phyloP scores from a whole-genome alignment of 78 protist genomes.

The Creolimax fragrantissima region DNA sequence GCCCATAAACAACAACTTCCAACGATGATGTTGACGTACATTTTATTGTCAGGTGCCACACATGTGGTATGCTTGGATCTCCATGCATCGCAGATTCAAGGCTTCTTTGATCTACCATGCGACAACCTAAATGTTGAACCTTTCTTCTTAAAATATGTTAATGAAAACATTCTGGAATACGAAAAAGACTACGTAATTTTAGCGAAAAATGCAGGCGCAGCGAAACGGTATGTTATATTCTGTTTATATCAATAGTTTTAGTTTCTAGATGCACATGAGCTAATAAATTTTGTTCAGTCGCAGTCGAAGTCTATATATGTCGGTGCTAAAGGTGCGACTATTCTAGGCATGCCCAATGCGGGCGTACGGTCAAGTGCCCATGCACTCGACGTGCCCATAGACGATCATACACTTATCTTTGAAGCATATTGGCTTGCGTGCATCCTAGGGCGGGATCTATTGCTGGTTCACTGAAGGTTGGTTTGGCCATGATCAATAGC shows the following conservation, averaged over 20 bases:
- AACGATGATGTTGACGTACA: no score
- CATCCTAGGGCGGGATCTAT: neutral
- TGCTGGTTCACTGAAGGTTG: neutral
- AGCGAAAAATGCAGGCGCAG: conserved; percentile 38
- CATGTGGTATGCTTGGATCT: conserved; percentile 66
- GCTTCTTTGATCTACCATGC: conserved; percentile 60
- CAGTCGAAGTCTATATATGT: no score
- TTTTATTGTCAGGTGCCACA: conserved; percentile 62
- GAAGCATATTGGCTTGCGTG: no score
- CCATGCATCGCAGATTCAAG: conserved; percentile 79
- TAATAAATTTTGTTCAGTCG: no score
- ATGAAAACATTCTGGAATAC: neutral
- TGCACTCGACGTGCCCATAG: no score
- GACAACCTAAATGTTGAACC: conserved; percentile 39
- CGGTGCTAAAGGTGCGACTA: no score
- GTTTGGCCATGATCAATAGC: conserved; percentile 33
- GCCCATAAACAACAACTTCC: no score
- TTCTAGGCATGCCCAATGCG: no score
- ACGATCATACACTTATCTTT: no score
- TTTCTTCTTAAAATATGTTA: neutral
- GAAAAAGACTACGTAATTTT: conserved; percentile 3
- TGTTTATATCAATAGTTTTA: no score
- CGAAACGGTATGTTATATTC: conserved; percentile 25
- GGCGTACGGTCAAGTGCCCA: no score
- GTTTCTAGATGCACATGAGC: no score